These are phyloP conservation scores for Cronartium quercuum DNA, from an alignment of 1,284 basidiomycete genomes.

Conservation along the genomic window DNA sequence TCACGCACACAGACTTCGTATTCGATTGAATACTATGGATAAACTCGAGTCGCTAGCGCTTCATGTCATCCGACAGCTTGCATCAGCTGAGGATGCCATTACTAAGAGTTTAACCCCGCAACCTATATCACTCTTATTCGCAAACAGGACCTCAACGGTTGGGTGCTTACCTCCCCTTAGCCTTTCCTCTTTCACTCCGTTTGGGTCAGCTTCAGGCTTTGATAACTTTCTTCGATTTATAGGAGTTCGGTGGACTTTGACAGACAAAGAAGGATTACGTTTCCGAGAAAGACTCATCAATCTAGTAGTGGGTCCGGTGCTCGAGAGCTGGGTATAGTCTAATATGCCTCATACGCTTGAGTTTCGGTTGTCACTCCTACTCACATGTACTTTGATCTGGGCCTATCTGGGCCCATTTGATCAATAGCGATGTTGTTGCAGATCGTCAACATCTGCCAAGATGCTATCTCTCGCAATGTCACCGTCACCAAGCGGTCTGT, in stretches of 20 bases:
- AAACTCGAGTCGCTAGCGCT: background rate
- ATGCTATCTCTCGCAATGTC: conserved; percentile 16
- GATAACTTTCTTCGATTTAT: too few species aligned
- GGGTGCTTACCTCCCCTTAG: background rate
- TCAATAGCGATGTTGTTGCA: conserved; percentile 2
- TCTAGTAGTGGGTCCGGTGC: conserved; percentile 10
- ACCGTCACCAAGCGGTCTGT: conserved; percentile 27
- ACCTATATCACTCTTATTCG: background rate
- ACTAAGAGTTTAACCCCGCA: background rate
- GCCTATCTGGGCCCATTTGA: background rate
- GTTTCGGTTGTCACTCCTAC: background rate
- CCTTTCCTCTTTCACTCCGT: background rate
- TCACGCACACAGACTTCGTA: background rate
- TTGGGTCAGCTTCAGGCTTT: too few species aligned
- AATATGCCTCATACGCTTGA: background rate
- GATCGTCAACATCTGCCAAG: conserved; percentile 16
- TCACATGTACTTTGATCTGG: background rate
- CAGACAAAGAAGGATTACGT: background rate
- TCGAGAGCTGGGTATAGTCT: conserved; percentile 4
- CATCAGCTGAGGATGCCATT: too few species aligned
- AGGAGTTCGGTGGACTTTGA: too few species aligned
- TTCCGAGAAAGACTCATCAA: conserved; percentile 7
- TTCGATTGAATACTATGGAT: background rate
- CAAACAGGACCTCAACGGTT: background rate
- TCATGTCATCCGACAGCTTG: background rate